phyloP scores from a whole-genome alignment of 345 rosid species.

The Hibiscus syriacus region DNA sequence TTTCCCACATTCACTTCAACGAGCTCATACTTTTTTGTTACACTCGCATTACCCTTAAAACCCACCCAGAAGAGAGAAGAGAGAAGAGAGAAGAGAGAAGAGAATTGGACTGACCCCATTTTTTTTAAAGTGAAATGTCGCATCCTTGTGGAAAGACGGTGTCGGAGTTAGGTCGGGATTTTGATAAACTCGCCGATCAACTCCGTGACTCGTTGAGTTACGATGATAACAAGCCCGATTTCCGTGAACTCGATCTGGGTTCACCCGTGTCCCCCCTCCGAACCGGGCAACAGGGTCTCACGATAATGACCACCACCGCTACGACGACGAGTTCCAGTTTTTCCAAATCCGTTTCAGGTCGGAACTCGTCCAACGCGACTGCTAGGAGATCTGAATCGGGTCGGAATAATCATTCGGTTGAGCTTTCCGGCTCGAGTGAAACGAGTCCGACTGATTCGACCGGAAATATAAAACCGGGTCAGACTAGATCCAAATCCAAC shows the following conservation, averaged over 20 bases:
- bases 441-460: slow-evolving; percentile 39
- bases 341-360: slow-evolving; percentile 70
- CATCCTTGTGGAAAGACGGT: slow-evolving; percentile 43
- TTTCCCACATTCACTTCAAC: neutral
- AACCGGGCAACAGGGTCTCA: slow-evolving; percentile 25
- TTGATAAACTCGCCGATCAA: slow-evolving; percentile 35
- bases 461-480: slow-evolving; percentile 28
- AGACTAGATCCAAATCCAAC: slow-evolving; percentile 39
- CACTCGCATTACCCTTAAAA: slow-evolving; percentile 30
- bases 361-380: slow-evolving; percentile 22
- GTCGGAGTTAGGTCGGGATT: slow-evolving; percentile 15
- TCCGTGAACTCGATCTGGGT: slow-evolving; percentile 66
- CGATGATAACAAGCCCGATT: slow-evolving; percentile 71
- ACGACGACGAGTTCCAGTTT: slow-evolving; percentile 62
- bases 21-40: slow-evolving; percentile 4
- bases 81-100: neutral
- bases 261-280: slow-evolving; percentile 88
- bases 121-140: slow-evolving; percentile 35
- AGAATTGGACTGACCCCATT: slow-evolving; percentile 5
- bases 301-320: slow-evolving; percentile 25
- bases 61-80: no score
- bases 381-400: slow-evolving; percentile 38
- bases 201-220: slow-evolving; percentile 45
- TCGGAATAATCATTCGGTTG: slow-evolving; percentile 51
- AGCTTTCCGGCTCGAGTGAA: slow-evolving; percentile 42